Percentiles rank a stretch among this genome's conserved stretches.
Conservation (phyloP, 768 basidiomycete genomes). For the Leccinum disarticulatum region DNA sequence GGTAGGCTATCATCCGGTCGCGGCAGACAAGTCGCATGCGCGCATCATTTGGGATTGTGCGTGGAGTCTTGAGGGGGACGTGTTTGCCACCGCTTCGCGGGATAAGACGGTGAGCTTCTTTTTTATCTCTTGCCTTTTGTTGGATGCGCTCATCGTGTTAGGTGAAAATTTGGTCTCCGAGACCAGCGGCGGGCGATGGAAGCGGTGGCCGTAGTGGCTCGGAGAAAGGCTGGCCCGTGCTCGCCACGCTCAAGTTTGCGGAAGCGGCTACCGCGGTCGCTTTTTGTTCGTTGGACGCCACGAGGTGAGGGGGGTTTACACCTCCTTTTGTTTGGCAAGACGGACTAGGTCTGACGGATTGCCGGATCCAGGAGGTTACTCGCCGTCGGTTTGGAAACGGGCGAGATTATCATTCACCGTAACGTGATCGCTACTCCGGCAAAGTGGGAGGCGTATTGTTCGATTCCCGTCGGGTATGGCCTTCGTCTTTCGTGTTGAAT, state of each 20-base stretch:
- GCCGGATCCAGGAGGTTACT: constrained; percentile 48
- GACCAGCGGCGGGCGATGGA: constrained; percentile 30
- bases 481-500: neutral
- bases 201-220: neutral
- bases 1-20: constrained; percentile 60
- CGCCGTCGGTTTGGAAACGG: constrained; percentile 85
- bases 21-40: constrained; percentile 79
- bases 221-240: constrained; percentile 47
- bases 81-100: constrained; percentile 91
- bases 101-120: constrained; percentile 77
- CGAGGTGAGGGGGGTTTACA: constrained; percentile 37
- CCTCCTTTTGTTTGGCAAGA: constrained; percentile 8
- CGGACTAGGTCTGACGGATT: constrained; percentile 1
- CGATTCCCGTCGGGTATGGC: constrained; percentile 54
- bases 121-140: too few relatives aligned
- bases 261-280: constrained; percentile 86
- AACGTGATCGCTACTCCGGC: constrained; percentile 30
- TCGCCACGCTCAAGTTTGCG: constrained; percentile 62
- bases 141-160: constrained; percentile 28
- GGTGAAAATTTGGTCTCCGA: constrained; percentile 81
- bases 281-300: constrained; percentile 43
- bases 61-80: constrained; percentile 73
- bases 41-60: constrained; percentile 96
- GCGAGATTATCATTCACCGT: constrained; percentile 66
- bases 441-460: constrained; percentile 48